Evolutionary conservation across 345 rosid species (phyloP).

Genomic region (Pistacia integerrima): DNA sequence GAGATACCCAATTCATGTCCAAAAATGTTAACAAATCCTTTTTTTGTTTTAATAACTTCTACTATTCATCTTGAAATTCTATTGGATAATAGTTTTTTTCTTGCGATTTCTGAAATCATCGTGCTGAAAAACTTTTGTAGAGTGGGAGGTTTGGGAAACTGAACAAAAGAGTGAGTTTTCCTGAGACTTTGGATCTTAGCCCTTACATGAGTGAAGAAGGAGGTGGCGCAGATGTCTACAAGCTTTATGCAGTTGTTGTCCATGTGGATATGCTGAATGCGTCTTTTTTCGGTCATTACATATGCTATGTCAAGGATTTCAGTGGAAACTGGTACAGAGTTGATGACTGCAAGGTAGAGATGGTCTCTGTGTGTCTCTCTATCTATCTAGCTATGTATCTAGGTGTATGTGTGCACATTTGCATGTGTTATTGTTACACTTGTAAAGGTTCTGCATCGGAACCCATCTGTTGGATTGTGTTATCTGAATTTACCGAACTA

Average conservation of each 20-base stretch:
- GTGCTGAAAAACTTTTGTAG: conserved; percentile 47
- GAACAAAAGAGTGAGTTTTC: conserved; percentile 88
- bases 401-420: neutral
- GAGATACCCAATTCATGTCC: neutral
- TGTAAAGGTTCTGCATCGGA: neutral
- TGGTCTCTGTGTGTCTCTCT: conserved; percentile 10
- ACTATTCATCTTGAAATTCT: neutral
- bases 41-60: neutral
- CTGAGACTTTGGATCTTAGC: conserved; percentile 77
- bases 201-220: conserved; percentile 85
- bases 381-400: neutral
- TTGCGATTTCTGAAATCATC: conserved; percentile 11
- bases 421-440: neutral
- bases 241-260: conserved; percentile 93
- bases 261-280: conserved; percentile 98
- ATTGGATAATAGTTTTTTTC: neutral
- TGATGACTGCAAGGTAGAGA: conserved; percentile 85
- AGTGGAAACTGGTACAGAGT: conserved; percentile 78
- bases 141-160: conserved; percentile 97
- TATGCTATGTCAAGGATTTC: conserved; percentile 87
- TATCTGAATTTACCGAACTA: neutral
- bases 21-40: neutral
- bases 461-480: neutral
- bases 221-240: conserved; percentile 68
- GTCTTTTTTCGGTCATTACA: conserved; percentile 94